A percentile compares a stretch with the other conserved stretches of the same genome.
phyloP scores from a whole-genome alignment of 805 yeast genomes.

The Candida khao-thaluensis region DNA sequence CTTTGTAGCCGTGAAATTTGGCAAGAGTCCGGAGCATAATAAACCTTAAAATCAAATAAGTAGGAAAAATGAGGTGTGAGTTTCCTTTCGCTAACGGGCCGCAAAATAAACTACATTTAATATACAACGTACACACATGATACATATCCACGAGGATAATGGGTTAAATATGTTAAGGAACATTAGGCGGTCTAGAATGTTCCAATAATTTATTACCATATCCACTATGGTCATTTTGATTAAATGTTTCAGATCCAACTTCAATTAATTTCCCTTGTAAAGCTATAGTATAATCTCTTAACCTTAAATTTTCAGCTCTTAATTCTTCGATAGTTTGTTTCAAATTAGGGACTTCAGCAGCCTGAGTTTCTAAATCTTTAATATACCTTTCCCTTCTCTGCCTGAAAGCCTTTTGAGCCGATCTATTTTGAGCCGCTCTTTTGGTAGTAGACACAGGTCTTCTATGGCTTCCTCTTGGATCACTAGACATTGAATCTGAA shows the following conservation, averaged over 20 bases:
- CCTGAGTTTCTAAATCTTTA: slow-evolving; percentile 73
- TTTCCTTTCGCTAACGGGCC: slow-evolving; percentile 2
- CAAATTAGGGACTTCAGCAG: slow-evolving; percentile 59
- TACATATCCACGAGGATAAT: background rate
- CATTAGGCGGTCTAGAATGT: slow-evolving; percentile 2
- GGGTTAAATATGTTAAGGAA: background rate
- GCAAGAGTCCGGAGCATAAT: too few relatives aligned
- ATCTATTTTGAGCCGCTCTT: slow-evolving; percentile 89
- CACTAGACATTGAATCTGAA: slow-evolving; percentile 2
- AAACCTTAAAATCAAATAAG: too few relatives aligned
- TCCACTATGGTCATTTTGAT: background rate
- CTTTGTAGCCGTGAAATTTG: slow-evolving; percentile 1
- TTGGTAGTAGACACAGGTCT: slow-evolving; percentile 61
- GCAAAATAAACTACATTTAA: slow-evolving; percentile 7
- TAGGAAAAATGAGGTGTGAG: slow-evolving; percentile 3
- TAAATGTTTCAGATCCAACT: slow-evolving; percentile 22
- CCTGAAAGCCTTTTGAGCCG: slow-evolving; percentile 90
- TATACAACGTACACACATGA: slow-evolving; percentile 3
- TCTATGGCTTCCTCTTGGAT: slow-evolving; percentile 3
- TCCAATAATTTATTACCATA: slow-evolving; percentile 8
- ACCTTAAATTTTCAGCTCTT: slow-evolving; percentile 65
- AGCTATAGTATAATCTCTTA: slow-evolving; percentile 70
- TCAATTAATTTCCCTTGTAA: slow-evolving; percentile 68
- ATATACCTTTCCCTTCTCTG: slow-evolving; percentile 79
- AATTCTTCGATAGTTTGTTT: slow-evolving; percentile 66